Conservation (phyloP, 2,329 filamentous ascomycete species). For the Aspergillus sp. region DNA sequence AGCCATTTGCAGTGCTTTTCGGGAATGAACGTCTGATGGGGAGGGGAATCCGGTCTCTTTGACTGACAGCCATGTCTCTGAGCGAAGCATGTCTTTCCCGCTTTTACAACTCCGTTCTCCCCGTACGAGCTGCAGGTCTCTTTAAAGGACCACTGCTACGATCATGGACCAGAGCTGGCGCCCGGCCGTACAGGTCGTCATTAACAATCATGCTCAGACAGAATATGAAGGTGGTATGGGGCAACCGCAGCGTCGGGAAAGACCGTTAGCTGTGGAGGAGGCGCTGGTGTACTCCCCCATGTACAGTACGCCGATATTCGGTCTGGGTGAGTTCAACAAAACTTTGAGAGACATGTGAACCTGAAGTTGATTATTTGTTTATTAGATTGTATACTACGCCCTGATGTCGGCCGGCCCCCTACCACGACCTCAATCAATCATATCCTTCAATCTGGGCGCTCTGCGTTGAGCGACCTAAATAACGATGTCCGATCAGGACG, state of each 20-base stretch:
- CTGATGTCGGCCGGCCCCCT: conserved; percentile 43
- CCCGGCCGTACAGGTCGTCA: conserved; percentile 44
- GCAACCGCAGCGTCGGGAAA: conserved; percentile 26
- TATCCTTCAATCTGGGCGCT: conserved; percentile 53
- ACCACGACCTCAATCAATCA: conserved; percentile 41
- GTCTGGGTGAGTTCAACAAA: conserved; percentile 37
- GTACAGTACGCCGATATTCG: conserved; percentile 50
- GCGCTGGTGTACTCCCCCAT: conserved; percentile 52
- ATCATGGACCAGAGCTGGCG: conserved; percentile 42
- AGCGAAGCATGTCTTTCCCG: conserved; percentile 26
- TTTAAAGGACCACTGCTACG: conserved; percentile 25
- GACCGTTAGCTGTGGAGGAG: conserved; percentile 47
- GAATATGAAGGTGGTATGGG: conserved; percentile 27
- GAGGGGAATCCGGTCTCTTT: conserved; percentile 15
- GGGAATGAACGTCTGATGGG: conserved; percentile 14
- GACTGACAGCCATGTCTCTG: conserved; percentile 36
- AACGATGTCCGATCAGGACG: conserved; percentile 63
- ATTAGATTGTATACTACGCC: conserved; percentile 43
- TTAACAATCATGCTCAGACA: conserved; percentile 36
- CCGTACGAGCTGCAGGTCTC: conserved; percentile 21
- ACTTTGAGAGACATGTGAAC: conserved; percentile 13
- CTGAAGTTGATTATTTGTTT: conserved; percentile 21
- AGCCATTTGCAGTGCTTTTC: conserved; percentile 12
- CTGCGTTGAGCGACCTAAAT: conserved; percentile 67
- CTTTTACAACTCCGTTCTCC: conserved; percentile 21